Conservation (phyloP, 2,329 filamentous ascomycete species). For the Talaromyces sp. region DNA sequence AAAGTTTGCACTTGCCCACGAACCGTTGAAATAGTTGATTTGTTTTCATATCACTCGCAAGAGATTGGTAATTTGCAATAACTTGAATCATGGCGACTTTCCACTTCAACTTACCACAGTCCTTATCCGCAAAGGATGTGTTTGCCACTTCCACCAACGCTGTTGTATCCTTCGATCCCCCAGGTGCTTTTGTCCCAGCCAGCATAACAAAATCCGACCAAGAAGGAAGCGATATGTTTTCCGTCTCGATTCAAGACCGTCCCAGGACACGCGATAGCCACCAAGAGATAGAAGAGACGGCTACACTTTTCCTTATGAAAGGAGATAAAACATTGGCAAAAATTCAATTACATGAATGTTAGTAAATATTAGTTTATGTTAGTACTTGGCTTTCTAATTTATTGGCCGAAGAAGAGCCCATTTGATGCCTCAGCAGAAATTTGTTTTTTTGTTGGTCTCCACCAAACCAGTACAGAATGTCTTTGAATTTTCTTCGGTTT, state of each 20-base stretch:
- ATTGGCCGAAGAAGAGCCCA: not conserved
- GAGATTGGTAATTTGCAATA: not conserved
- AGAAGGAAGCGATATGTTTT: not conserved
- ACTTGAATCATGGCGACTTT: not conserved
- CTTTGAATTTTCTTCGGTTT: not conserved
- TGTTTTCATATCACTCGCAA: not conserved
- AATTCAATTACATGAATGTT: not conserved
- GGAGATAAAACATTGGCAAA: not conserved
- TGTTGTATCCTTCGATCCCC: not conserved
- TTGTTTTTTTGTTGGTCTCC: too few species aligned
- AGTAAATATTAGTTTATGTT: not conserved
- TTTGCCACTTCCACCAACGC: not conserved
- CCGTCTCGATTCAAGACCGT: not conserved
- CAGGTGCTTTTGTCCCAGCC: not conserved
- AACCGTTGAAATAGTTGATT: not conserved
- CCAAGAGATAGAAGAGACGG: not conserved
- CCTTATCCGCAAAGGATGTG: not conserved
- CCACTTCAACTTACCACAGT: not conserved
- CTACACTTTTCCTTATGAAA: not conserved
- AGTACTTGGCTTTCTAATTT: not conserved
- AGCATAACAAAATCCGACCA: not conserved
- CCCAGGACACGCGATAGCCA: not conserved
- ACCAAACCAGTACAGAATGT: too few species aligned
- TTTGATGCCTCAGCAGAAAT: not conserved
- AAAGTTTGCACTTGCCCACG: not conserved